phyloP scores from a whole-genome alignment of 2,329 filamentous ascomycete genomes.

The Phialemoniopsis sp. region DNA sequence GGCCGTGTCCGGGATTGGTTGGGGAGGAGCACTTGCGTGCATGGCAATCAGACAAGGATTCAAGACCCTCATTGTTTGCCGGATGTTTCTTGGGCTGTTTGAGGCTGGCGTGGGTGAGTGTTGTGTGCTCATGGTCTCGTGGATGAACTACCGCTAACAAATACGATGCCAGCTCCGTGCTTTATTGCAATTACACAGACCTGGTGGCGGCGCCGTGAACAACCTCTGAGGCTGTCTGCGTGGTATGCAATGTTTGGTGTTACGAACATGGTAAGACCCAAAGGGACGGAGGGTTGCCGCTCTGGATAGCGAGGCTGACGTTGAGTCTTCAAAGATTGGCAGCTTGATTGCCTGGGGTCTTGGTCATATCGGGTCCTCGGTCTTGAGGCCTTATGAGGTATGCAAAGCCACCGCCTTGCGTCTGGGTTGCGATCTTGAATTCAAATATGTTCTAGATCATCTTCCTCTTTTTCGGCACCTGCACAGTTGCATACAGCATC shows the following conservation, averaged over 20 bases:
- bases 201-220: conserved; percentile 59
- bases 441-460: conserved; percentile 32
- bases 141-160: too few species aligned
- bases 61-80: conserved; percentile 23
- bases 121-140: too few species aligned
- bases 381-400: conserved; percentile 26
- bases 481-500: conserved; percentile 42
- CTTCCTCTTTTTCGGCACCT: conserved; percentile 48
- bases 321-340: conserved; percentile 31
- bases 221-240: conserved; percentile 49
- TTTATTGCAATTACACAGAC: conserved; percentile 58
- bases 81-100: conserved; percentile 35
- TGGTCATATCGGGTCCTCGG: conserved; percentile 47
- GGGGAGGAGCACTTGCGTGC: conserved; percentile 15
- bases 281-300: not conserved
- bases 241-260: conserved; percentile 62
- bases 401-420: too few species aligned
- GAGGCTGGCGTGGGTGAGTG: conserved; percentile 25
- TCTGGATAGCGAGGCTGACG: not conserved
- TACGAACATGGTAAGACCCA: conserved; percentile 41
- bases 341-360: conserved; percentile 55
- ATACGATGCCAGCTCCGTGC: conserved; percentile 29
- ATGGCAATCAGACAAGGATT: too few species aligned
- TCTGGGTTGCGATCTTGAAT: not conserved
- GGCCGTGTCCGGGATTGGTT: conserved; percentile 13